Percentiles rank a stretch among this genome's conserved stretches.
Conservation (phyloP, 2,329 filamentous ascomycete genomes). For the Colletotrichum coccodes region DNA sequence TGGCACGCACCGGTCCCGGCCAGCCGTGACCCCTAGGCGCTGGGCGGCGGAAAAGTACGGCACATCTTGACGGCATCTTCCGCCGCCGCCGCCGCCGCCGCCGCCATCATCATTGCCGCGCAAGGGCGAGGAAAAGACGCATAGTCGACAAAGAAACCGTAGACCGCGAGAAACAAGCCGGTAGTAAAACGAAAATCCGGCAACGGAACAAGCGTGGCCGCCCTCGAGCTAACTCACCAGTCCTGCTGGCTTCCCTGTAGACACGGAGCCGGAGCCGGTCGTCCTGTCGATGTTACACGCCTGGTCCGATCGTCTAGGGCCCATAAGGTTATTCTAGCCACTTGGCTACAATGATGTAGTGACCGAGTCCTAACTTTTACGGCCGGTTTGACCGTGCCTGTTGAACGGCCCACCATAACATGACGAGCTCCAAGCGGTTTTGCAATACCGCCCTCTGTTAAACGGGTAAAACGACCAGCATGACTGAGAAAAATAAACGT, state of each 20-base stretch:
- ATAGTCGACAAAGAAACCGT: background rate
- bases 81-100: background rate
- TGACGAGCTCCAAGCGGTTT: background rate
- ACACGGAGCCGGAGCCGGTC: background rate
- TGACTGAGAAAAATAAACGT: background rate
- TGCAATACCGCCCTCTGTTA: background rate
- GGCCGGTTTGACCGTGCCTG: background rate
- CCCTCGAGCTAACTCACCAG: background rate
- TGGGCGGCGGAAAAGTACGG: background rate
- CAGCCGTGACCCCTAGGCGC: background rate
- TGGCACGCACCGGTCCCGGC: too few species aligned
- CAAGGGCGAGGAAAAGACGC: background rate
- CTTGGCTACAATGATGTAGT: slow-evolving; percentile 2
- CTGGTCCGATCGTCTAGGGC: background rate
- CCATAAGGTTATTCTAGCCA: background rate
- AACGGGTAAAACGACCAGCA: background rate
- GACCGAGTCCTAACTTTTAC: background rate
- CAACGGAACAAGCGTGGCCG: background rate
- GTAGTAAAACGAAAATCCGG: background rate
- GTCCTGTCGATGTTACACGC: background rate
- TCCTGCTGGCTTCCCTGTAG: background rate
- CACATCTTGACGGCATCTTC: background rate
- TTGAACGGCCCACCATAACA: background rate
- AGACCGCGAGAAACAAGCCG: background rate
- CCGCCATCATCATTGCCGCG: background rate